phyloP scores from a whole-genome alignment of 2,329 filamentous ascomycete species.

The Stachybotrys chlorohalonatus region DNA sequence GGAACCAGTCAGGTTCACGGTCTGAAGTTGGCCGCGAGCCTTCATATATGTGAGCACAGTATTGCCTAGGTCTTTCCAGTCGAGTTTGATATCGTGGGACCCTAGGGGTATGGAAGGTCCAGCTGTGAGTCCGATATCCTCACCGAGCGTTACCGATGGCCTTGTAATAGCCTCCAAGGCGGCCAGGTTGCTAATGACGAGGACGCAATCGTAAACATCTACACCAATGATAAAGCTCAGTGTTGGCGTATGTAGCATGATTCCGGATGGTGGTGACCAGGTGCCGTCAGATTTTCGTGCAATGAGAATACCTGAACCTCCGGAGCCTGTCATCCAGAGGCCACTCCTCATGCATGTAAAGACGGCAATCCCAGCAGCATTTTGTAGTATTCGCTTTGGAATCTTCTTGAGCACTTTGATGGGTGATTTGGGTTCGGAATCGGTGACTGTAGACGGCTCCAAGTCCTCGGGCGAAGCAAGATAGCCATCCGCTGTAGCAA shows the following conservation, averaged over 20 bases:
- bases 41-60: slow-evolving; percentile 52
- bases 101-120: slow-evolving; percentile 60
- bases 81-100: slow-evolving; percentile 39
- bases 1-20: slow-evolving; percentile 46
- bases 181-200: slow-evolving; percentile 81
- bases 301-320: slow-evolving; percentile 80
- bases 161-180: slow-evolving; percentile 79
- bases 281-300: slow-evolving; percentile 76
- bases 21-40: slow-evolving; percentile 44
- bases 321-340: slow-evolving; percentile 83
- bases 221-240: slow-evolving; percentile 86
- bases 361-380: slow-evolving; percentile 83
- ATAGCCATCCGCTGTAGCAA: slow-evolving; percentile 43
- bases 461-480: slow-evolving; percentile 34
- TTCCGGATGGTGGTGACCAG: slow-evolving; percentile 87
- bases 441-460: slow-evolving; percentile 16
- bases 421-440: slow-evolving; percentile 36
- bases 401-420: slow-evolving; percentile 67
- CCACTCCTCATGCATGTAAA: slow-evolving; percentile 95
- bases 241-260: slow-evolving; percentile 81
- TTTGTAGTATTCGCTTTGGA: slow-evolving; percentile 73
- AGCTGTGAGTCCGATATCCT: slow-evolving; percentile 66
- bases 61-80: slow-evolving; percentile 43
- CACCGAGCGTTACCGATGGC: slow-evolving; percentile 69
- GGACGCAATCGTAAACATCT: slow-evolving; percentile 91